Evolutionary conservation across 179 eudicot genomes (phyloP), one percentile per base, ranked within the genome.

Genomic region (Drosera spatulata): DNA sequence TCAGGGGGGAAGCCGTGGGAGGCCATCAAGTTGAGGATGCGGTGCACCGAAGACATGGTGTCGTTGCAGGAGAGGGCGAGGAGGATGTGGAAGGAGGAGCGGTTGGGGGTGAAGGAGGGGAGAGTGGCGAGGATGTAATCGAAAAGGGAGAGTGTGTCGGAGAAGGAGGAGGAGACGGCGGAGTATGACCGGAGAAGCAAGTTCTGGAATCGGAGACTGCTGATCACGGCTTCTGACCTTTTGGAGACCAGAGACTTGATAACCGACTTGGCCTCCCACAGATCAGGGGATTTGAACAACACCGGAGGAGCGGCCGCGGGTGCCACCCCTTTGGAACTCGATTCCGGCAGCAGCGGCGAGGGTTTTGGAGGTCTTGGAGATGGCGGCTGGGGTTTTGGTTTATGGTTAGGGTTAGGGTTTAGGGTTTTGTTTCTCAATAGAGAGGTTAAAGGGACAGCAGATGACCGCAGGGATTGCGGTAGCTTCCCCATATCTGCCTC

Each of bases 401-500:
- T n/a, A n/a, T n/a, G n/a, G n/a, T n/a, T 70, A 57, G 33, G 33
- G 33, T 22, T 22, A 22, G 33, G 33, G 33, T 22, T 22, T 22
- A 22, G 33, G 41, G 58, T 38, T 40, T 63, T 50, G 39, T 39
- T 69, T 56, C 66, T 78, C 44, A 78, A 60, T 5, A 80, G 74
- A 12, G 76, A 50, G 13, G 65, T 39, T 10, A 59, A 45, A 1
- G 76, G 71, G 49, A 66, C 33, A 58, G 74, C 61, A 5, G 72
- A 49, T 5, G 76, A 48, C 62, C 83, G 71, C 15, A 85, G 64
- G 0, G 80, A 62, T n/a, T 69, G 71, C 7, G 87, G 83, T 5
- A 85, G 53, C 64, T 83, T 88, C 37, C 94, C 90, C 94, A 83
- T 84, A 48, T 38, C 41, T n/a, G n/a, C n/a, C n/a, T n/a, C n/a